Conservation (phyloP, 1,139 yeast species). For the Suhomyces yuchorum region DNA sequence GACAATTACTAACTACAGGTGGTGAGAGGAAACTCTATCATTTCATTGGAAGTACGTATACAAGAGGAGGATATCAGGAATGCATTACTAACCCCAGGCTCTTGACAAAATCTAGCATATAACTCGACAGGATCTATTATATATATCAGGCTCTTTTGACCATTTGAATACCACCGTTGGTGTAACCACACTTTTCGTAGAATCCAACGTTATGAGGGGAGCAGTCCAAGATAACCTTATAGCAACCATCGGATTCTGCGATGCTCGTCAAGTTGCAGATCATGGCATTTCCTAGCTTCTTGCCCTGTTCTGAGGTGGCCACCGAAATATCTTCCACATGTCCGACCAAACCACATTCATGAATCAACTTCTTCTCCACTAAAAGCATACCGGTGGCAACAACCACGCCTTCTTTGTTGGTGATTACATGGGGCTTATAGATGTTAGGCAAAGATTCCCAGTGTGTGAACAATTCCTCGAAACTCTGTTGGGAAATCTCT, state of each 20-base stretch:
- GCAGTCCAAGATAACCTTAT: conserved; percentile 90
- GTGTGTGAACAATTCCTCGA: conserved; percentile 43
- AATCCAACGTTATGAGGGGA: conserved; percentile 77
- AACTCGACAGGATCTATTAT: conserved; percentile 21
- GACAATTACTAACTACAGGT: conserved; percentile 41
- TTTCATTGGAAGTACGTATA: conserved; percentile 55
- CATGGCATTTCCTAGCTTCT: conserved; percentile 69
- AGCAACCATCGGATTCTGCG: conserved; percentile 68
- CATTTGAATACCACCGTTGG: conserved; percentile 77
- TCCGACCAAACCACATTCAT: conserved; percentile 82
- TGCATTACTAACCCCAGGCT: conserved; percentile 19
- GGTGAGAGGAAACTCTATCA: conserved; percentile 62
- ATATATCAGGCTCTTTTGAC: conserved; percentile 26
- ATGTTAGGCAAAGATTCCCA: conserved; percentile 51
- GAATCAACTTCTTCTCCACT: conserved; percentile 68
- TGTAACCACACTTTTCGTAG: conserved; percentile 83
- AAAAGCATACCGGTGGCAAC: conserved; percentile 52
- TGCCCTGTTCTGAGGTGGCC: conserved; percentile 74
- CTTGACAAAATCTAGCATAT: conserved; percentile 23
- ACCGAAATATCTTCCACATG: conserved; percentile 97
- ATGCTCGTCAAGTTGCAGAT: conserved; percentile 62
- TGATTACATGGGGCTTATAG: conserved; percentile 65
- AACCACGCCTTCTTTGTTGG: conserved; percentile 47
- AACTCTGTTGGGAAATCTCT: conserved; percentile 44
- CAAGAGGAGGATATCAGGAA: background rate